Percentiles rank a stretch among this genome's conserved stretches.
Conservation (phyloP, 2,329 filamentous ascomycete species). For the Pseudocercospora ulei region DNA sequence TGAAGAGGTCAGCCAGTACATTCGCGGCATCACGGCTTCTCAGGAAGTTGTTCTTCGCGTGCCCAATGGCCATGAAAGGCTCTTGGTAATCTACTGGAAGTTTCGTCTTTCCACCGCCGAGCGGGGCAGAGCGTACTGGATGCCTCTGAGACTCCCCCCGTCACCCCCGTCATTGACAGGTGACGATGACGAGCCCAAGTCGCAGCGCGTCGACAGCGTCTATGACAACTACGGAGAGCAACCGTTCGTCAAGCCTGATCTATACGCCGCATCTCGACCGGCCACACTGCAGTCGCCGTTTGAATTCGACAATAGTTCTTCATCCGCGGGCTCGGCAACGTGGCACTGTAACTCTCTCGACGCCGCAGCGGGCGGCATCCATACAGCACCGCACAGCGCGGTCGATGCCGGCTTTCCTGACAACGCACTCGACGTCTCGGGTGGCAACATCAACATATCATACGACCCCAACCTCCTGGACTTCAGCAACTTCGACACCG, state of each 20-base stretch:
- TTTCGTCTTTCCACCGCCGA: conserved; percentile 24
- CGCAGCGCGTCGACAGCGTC: conserved; percentile 22
- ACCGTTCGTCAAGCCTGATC: conserved; percentile 12
- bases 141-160: conserved; percentile 22
- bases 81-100: conserved; percentile 29
- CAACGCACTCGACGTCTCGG: conserved; percentile 37
- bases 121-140: conserved; percentile 28
- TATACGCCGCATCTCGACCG: conserved; percentile 13
- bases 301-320: conserved; percentile 27
- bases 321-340: conserved; percentile 21
- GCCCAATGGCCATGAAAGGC: conserved; percentile 26
- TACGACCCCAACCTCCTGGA: conserved; percentile 32
- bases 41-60: conserved; percentile 38
- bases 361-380: conserved; percentile 12
- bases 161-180: conserved; percentile 1
- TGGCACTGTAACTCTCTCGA: conserved; percentile 22
- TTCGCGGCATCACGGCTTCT: conserved; percentile 36
- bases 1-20: conserved; percentile 28
- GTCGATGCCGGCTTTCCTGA: conserved; percentile 22
- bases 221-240: conserved; percentile 24
- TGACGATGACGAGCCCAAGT: conserved; percentile 13
- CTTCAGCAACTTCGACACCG: conserved; percentile 27
- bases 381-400: conserved; percentile 17
- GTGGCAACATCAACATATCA: conserved; percentile 36
- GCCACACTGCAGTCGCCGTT: conserved; percentile 29